Conservation (phyloP, 2,329 filamentous ascomycete genomes). For the Dothiorella sarmentorum region DNA sequence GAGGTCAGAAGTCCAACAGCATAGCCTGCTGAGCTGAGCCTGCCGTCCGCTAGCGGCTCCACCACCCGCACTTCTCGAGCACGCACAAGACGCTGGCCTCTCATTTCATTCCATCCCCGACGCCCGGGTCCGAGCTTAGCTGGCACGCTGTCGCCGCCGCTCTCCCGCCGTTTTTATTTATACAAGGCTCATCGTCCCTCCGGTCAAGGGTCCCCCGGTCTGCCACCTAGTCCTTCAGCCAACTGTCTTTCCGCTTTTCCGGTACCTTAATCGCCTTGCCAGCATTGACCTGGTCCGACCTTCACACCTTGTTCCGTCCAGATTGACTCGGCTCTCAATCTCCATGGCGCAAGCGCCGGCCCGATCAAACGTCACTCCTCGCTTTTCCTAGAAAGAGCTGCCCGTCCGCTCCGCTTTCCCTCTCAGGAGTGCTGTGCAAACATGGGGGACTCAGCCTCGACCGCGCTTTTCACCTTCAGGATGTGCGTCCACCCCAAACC, state of each 20-base stretch:
- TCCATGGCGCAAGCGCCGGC: constrained; percentile 6
- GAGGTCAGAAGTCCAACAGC: not conserved
- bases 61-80: constrained; percentile 1
- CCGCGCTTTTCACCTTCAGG: constrained; percentile 64
- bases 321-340: not conserved
- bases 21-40: not conserved
- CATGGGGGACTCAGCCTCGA: constrained; percentile 32
- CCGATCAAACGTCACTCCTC: not conserved
- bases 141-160: not conserved
- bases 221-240: not conserved
- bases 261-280: not conserved
- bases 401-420: not conserved
- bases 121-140: not conserved
- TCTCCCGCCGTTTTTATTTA: constrained; percentile 7
- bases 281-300: not conserved
- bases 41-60: constrained; percentile 2
- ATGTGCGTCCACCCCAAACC: constrained; percentile 33
- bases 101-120: constrained; percentile 2
- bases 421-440: not conserved
- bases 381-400: not conserved
- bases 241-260: not conserved
- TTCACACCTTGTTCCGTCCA: constrained; percentile 4
- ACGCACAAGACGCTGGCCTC: constrained; percentile 7
- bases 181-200: not conserved
- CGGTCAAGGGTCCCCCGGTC: not conserved